These are phyloP conservation scores for Myriosclerotinia duriaeana DNA, from an alignment of 2,329 filamentous ascomycete species.

Conservation along the genomic window DNA sequence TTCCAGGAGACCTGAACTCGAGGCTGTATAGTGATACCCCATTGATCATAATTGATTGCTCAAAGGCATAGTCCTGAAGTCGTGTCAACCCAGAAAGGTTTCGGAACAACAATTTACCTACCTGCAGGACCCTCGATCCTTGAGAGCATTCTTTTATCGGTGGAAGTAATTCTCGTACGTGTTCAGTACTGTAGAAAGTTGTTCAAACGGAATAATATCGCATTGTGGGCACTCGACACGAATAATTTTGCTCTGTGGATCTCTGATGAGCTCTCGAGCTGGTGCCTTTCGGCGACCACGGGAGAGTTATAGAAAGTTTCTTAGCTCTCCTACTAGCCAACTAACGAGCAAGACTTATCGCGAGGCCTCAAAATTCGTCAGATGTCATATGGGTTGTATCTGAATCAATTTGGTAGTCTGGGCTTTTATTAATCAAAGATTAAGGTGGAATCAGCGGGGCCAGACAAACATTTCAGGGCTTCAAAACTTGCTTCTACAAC, in stretches of 20 bases:
- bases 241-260: slow-evolving; percentile 9
- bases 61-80: slow-evolving; percentile 13
- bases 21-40: slow-evolving; percentile 38
- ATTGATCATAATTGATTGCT: slow-evolving; percentile 43
- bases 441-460: not conserved
- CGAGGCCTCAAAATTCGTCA: slow-evolving; percentile 39
- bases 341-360: slow-evolving; percentile 32
- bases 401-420: not conserved
- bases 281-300: slow-evolving; percentile 19
- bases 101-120: not conserved
- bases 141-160: slow-evolving; percentile 48
- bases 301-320: slow-evolving; percentile 36
- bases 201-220: not conserved
- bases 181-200: not conserved
- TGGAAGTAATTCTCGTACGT: slow-evolving; percentile 37
- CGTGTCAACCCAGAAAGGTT: not conserved
- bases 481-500: not conserved
- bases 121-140: slow-evolving; percentile 45
- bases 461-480: not conserved
- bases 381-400: slow-evolving; percentile 27
- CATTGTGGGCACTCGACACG: slow-evolving; percentile 3
- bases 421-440: not conserved
- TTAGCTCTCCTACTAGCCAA: slow-evolving; percentile 34
- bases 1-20: slow-evolving; percentile 38
- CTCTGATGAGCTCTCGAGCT: slow-evolving; percentile 23